Evolutionary conservation across 2,329 filamentous ascomycete species (phyloP), one percentile per base, ranked within the genome.

Genomic region (Epichloe coenophiala): DNA sequence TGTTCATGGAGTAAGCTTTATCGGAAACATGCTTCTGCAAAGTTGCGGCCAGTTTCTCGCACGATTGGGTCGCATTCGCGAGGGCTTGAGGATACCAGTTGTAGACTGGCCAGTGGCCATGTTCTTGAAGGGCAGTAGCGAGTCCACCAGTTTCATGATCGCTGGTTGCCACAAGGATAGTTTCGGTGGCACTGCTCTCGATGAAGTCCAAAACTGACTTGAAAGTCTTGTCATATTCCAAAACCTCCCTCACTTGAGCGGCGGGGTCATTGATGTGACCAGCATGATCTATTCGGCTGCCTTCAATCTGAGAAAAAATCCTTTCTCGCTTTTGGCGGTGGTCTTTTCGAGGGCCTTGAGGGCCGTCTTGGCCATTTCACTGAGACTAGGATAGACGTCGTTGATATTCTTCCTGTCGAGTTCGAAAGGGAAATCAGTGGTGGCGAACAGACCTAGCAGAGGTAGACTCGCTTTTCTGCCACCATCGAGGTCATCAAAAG

Each of bases 281-380:
- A 4, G 93, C 91, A 64, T 98, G 93, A 61, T 98, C 93, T 60
- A 98, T 97, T 41, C 93, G 78, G 60, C 88, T 95, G 4, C 90
- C 93, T 68, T 98, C 93, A 54, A 98, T 94, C 91, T 95, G 59
- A 98, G 74, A 69, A 98, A 98, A 74, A 97, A 98, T 4, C 93
- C 93, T 67, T 94, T 82, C 41, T 97, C 88, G 55, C 80, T 88
- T 61, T 90, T 75, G 61, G 79, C 75, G 0, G 93, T 96, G 0
- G 90, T 93, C 53, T 82, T 81, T 55, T 85, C 84, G 23, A 98
- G 77, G 1, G 87, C 82, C 13, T 76, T 80, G 54, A 98, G 73
- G 1, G 93, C 91, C 15, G 87, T 88, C 58, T 77, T 76, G 8
- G 91, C 81, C 89, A 96, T 97, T 68, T 96, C 90, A 63, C 86